These are phyloP conservation scores for Ophiostoma novo-ulmi DNA, from an alignment of 2,329 filamentous ascomycete genomes.

Conservation along the genomic window DNA sequence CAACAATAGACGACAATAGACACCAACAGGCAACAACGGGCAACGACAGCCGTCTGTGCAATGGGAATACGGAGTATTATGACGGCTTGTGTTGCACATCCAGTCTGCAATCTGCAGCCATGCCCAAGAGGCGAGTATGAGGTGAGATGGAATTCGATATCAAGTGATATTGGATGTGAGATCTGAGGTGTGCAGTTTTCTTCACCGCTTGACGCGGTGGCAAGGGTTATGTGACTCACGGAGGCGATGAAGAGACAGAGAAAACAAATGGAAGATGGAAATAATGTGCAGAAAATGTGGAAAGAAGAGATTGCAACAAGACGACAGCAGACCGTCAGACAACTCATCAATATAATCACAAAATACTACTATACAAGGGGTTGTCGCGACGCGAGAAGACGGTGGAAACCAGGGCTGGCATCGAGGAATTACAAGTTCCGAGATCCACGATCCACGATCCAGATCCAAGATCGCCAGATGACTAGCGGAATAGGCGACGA, in stretches of 20 bases:
- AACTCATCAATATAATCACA: not conserved
- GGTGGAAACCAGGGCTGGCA: not conserved
- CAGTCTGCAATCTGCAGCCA: not conserved
- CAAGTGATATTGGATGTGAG: not conserved
- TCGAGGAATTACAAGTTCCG: not conserved
- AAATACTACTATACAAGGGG: not conserved
- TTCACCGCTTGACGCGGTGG: conserved; percentile 1
- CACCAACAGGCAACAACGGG: not conserved
- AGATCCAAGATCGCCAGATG: not conserved
- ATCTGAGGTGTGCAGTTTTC: not conserved
- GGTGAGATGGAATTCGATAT: not conserved
- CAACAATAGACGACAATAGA: not conserved
- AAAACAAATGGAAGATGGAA: not conserved
- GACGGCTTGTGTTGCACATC: conserved; percentile 9
- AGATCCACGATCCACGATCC: not conserved
- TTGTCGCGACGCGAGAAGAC: not conserved
- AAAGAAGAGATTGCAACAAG: not conserved
- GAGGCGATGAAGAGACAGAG: not conserved
- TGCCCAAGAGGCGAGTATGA: not conserved
- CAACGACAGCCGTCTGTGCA: not conserved
- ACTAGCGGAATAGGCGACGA: not conserved
- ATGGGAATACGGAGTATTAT: not conserved
- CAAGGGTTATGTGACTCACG: not conserved
- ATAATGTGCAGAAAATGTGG: not conserved
- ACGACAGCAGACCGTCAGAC: not conserved